Evolutionary conservation across 2,329 filamentous ascomycete species (phyloP).

Genomic region (Colletotrichum sp.): DNA sequence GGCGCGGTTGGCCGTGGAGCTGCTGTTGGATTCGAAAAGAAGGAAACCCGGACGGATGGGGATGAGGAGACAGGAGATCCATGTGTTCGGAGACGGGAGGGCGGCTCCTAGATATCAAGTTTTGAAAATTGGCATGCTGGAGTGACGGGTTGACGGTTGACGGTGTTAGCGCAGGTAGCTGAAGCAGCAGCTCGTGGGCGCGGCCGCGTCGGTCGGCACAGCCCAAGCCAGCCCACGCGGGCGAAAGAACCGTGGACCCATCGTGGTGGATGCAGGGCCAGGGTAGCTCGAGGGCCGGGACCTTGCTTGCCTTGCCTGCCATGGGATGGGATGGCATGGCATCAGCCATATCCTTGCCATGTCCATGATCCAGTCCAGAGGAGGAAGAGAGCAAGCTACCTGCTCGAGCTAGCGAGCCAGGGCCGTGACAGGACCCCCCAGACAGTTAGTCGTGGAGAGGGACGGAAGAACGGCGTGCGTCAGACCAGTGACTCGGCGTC

Average conservation of each 20-base stretch:
- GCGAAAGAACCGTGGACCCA: slow-evolving; percentile 4
- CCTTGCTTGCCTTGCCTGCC: neutral
- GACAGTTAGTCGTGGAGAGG: slow-evolving; percentile 4
- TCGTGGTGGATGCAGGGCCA: neutral
- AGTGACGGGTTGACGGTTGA: neutral
- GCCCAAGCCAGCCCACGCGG: slow-evolving; percentile 2
- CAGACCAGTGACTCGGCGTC: neutral
- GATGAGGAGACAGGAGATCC: neutral
- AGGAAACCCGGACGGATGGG: slow-evolving; percentile 10
- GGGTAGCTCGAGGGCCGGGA: neutral
- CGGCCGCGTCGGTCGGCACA: slow-evolving; percentile 3
- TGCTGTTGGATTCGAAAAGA: neutral
- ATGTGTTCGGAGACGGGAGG: neutral
- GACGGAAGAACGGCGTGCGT: neutral
- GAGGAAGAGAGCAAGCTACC: neutral
- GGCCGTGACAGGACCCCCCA: neutral
- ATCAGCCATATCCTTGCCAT: neutral
- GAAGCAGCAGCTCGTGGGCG: neutral
- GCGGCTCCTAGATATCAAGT: slow-evolving; percentile 12
- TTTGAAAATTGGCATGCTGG: neutral
- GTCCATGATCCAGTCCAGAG: neutral
- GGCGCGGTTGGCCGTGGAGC: slow-evolving; percentile 1
- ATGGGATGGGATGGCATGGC: slow-evolving; percentile 3
- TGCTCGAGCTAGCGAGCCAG: neutral
- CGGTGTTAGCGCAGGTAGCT: neutral